Conservation (phyloP, 2,329 filamentous ascomycete species). For the Bipolaris sorokiniana region DNA sequence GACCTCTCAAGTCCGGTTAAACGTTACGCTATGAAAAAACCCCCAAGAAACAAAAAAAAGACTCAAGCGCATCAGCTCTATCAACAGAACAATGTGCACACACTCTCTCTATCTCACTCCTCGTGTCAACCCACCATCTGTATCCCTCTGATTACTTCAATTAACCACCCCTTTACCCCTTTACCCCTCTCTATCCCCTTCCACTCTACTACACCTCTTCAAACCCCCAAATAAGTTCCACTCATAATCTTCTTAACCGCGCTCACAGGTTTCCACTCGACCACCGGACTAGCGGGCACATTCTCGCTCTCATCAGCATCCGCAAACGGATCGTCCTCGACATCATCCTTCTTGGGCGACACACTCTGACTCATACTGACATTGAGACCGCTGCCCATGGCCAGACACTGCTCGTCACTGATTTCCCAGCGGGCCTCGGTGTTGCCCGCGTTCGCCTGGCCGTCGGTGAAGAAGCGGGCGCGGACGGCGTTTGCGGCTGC, state of each 20-base stretch:
- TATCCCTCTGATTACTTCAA: background rate
- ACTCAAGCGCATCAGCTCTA: background rate
- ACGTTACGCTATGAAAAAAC: background rate
- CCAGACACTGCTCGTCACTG: slow-evolving; percentile 54
- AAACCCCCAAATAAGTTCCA: slow-evolving; percentile 48
- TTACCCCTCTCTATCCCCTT: background rate
- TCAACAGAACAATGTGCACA: background rate
- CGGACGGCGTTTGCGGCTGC: slow-evolving; percentile 73
- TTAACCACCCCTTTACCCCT: background rate
- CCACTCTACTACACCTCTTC: background rate
- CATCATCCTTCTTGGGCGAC: slow-evolving; percentile 44
- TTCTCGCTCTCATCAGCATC: slow-evolving; percentile 58
- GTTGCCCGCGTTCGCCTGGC: slow-evolving; percentile 72
- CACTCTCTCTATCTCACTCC: background rate
- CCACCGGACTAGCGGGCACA: slow-evolving; percentile 30
- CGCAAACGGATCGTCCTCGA: slow-evolving; percentile 72
- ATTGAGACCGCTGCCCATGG: slow-evolving; percentile 68
- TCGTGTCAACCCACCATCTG: background rate
- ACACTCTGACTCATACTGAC: slow-evolving; percentile 46
- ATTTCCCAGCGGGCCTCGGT: slow-evolving; percentile 87
- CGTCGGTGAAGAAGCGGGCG: slow-evolving; percentile 79
- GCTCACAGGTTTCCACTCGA: slow-evolving; percentile 42
- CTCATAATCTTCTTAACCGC: slow-evolving; percentile 48
- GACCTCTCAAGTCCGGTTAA: background rate
- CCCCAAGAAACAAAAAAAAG: background rate